phyloP scores from a whole-genome alignment of 2,329 filamentous ascomycete species.

The Fusarium buxicola region DNA sequence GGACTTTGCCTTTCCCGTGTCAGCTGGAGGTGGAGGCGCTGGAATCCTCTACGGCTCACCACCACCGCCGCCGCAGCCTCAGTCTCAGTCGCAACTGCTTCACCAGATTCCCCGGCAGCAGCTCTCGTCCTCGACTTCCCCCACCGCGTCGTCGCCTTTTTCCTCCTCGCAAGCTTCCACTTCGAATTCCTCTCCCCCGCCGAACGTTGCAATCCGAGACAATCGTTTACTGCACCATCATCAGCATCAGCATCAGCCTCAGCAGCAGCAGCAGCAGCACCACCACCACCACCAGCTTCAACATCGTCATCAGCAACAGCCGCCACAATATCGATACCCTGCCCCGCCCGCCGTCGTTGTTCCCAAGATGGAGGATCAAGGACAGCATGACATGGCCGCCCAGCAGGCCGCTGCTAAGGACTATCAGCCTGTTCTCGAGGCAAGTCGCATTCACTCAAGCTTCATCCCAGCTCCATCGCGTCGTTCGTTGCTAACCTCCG shows the following conservation, averaged over 20 bases:
- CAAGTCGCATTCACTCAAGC: slow-evolving; percentile 49
- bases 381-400: slow-evolving; percentile 61
- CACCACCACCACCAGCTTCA: slow-evolving; percentile 32
- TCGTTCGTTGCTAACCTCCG: slow-evolving; percentile 28
- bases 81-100: slow-evolving; percentile 11
- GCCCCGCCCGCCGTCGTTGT: slow-evolving; percentile 16
- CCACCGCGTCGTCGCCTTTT: slow-evolving; percentile 33
- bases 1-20: slow-evolving; percentile 44
- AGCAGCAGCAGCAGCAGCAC: slow-evolving; percentile 34
- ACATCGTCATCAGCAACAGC: slow-evolving; percentile 25
- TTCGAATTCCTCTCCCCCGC: slow-evolving; percentile 32
- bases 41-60: slow-evolving; percentile 33
- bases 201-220: slow-evolving; percentile 22
- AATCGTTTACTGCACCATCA: slow-evolving; percentile 21
- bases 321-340: slow-evolving; percentile 29
- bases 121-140: slow-evolving; percentile 27
- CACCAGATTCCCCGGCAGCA: slow-evolving; percentile 32
- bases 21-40: slow-evolving; percentile 45
- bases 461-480: slow-evolving; percentile 17
- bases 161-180: slow-evolving; percentile 33
- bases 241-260: slow-evolving; percentile 35
- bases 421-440: slow-evolving; percentile 68
- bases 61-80: slow-evolving; percentile 23
- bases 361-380: slow-evolving; percentile 51
- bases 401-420: slow-evolving; percentile 71